phyloP scores from a whole-genome alignment of 1,284 basidiomycete genomes.

The Puccinia hordei region DNA sequence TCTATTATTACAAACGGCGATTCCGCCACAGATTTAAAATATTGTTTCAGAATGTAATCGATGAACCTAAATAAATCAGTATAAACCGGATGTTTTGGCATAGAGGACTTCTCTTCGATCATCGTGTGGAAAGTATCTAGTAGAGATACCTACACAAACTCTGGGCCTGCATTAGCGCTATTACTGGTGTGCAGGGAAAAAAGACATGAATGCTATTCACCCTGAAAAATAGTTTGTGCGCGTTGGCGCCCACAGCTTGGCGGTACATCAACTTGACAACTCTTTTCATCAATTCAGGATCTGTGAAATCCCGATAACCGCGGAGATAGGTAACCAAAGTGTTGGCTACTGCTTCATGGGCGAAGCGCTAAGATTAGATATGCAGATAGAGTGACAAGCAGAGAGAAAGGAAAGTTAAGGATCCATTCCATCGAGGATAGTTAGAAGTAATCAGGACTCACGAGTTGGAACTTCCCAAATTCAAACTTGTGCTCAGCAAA shows the following conservation, averaged over 20 bases:
- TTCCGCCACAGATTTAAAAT: constrained; percentile 82
- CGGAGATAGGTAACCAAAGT: constrained; percentile 78
- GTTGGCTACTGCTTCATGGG: constrained; percentile 75
- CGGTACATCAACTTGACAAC: constrained; percentile 83
- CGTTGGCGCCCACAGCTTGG: constrained; percentile 81
- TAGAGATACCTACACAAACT: constrained; percentile 71
- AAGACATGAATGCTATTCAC: constrained; percentile 62
- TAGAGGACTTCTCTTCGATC: constrained; percentile 71
- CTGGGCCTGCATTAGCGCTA: neutral
- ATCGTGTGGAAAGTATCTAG: constrained; percentile 80
- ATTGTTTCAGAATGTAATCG: constrained; percentile 79
- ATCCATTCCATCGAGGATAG: neutral
- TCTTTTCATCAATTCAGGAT: constrained; percentile 78
- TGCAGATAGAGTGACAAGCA: constrained; percentile 1
- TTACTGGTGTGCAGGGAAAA: neutral
- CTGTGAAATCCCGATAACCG: constrained; percentile 76
- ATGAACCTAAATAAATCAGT: constrained; percentile 79
- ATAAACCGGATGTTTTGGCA: constrained; percentile 75
- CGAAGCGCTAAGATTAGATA: constrained; percentile 69
- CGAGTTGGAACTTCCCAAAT: constrained; percentile 82
- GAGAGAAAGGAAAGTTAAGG: constrained; percentile 26
- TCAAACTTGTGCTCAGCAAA: constrained; percentile 82
- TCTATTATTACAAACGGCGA: constrained; percentile 82
- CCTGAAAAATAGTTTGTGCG: constrained; percentile 89
- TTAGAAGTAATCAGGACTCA: constrained; percentile 60